These are phyloP conservation scores for Suillus clintonianus DNA, from an alignment of 768 basidiomycete genomes.

Conservation along the genomic window DNA sequence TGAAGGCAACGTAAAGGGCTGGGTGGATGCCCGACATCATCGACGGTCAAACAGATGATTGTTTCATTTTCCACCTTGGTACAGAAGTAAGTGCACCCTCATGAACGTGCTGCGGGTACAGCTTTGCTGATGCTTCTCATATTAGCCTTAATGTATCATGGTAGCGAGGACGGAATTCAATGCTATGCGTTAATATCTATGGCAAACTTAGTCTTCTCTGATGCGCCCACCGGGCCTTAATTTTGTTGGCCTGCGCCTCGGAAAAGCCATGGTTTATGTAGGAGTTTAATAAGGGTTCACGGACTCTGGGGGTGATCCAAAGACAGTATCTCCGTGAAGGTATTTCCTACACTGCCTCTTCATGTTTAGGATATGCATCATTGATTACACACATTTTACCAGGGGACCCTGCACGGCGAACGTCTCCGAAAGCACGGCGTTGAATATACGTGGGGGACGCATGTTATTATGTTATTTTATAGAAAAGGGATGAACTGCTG, in stretches of 20 bases:
- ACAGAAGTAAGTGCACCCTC: constrained; percentile 55
- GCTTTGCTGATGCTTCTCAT: constrained; percentile 8
- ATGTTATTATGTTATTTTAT: background rate
- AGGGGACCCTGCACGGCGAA: constrained; percentile 60
- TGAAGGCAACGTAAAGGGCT: constrained; percentile 68
- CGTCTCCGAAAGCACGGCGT: background rate
- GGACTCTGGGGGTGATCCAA: constrained; percentile 72
- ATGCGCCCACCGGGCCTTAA: constrained; percentile 84
- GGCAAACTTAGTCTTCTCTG: constrained; percentile 71
- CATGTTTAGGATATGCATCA: constrained; percentile 10
- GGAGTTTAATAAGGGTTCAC: constrained; percentile 84
- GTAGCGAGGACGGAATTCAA: constrained; percentile 82
- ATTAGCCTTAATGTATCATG: background rate
- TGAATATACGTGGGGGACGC: background rate
- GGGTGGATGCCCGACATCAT: constrained; percentile 76
- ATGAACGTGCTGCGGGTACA: constrained; percentile 8
- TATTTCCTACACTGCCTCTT: constrained; percentile 20
- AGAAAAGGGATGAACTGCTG: background rate
- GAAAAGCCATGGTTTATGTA: constrained; percentile 80
- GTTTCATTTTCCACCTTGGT: constrained; percentile 69
- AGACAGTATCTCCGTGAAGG: constrained; percentile 83
- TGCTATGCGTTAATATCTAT: constrained; percentile 75
- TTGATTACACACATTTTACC: constrained; percentile 12
- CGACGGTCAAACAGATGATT: constrained; percentile 68
- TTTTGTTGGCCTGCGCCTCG: constrained; percentile 79